Evolutionary conservation across 1,284 basidiomycete species (phyloP).

Genomic region (Ustilago curta): DNA sequence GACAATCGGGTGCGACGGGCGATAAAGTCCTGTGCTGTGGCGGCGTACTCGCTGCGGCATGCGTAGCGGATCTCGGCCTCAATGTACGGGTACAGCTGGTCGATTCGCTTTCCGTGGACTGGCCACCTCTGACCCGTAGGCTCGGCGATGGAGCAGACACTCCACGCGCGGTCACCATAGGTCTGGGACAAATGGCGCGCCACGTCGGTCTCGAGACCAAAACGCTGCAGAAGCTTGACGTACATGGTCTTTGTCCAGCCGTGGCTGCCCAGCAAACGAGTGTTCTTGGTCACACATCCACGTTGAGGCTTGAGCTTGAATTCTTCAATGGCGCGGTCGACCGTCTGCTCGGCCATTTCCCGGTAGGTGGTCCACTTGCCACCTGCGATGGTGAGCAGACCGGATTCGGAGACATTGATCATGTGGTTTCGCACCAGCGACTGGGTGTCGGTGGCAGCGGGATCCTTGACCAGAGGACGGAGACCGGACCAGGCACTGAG

Average conservation of each 20-base stretch:
- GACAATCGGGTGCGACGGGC: constrained; percentile 89
- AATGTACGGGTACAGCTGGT: constrained; percentile 84
- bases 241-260: constrained; percentile 97
- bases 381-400: constrained; percentile 92
- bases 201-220: constrained; percentile 87
- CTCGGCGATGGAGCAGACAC: constrained; percentile 83
- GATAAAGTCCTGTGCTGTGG: constrained; percentile 89
- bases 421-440: constrained; percentile 93
- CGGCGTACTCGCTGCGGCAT: constrained; percentile 88
- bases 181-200: constrained; percentile 92
- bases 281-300: constrained; percentile 80
- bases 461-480: constrained; percentile 88
- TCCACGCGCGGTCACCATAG: constrained; percentile 97
- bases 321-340: constrained; percentile 85
- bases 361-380: constrained; percentile 98
- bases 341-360: constrained; percentile 95
- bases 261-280: constrained; percentile 91
- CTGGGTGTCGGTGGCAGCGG: constrained; percentile 83
- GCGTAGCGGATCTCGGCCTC: constrained; percentile 95
- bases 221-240: constrained; percentile 89
- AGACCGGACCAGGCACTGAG: constrained; percentile 94
- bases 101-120: constrained; percentile 83
- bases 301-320: constrained; percentile 76
- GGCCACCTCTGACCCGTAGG: constrained; percentile 86
- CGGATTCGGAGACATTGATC: constrained; percentile 84